Percentiles rank a stretch among this genome's conserved stretches.
Evolutionary conservation across 2,329 filamentous ascomycete species (phyloP).

Genomic region (Emydomyces testavorans): DNA sequence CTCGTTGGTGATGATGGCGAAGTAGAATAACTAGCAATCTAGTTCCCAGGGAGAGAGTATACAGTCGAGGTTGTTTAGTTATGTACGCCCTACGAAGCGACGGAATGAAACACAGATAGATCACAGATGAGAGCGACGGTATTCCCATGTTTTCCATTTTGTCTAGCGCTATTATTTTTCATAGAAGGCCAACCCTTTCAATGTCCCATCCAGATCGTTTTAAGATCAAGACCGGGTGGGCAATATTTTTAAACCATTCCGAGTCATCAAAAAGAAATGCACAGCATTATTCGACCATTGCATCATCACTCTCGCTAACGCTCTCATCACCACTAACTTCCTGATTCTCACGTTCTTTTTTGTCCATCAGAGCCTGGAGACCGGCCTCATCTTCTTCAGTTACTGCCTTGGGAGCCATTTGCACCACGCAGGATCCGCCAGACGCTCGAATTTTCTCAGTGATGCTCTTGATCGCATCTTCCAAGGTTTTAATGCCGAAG

Average conservation of each 20-base stretch:
- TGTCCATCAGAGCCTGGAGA: constrained; percentile 96
- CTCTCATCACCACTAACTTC: constrained; percentile 97
- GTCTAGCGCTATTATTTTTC: constrained; percentile 7
- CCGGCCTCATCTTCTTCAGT: constrained; percentile 97
- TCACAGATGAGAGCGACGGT: not conserved
- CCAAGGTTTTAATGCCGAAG: constrained; percentile 68
- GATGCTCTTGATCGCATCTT: constrained; percentile 83
- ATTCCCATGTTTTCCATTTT: constrained; percentile 10
- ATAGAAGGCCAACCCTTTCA: not conserved
- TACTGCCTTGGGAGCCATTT: constrained; percentile 99
- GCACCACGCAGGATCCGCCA: constrained; percentile 72
- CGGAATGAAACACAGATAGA: not conserved
- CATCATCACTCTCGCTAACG: constrained; percentile 88
- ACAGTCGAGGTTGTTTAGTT: no score
- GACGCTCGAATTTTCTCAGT: constrained; percentile 64
- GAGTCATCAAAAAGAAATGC: constrained; percentile 1
- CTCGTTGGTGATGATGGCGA: not conserved
- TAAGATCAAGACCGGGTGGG: not conserved
- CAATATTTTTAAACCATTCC: not conserved
- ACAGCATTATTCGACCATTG: constrained; percentile 41
- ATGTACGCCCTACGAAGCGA: no score
- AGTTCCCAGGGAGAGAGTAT: no score
- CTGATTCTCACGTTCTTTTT: constrained; percentile 93
- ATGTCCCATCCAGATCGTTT: not conserved
- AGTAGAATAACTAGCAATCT: no score